These are phyloP conservation scores for Brassica incana DNA, from an alignment of 345 rosid species.

Conservation along the genomic window DNA sequence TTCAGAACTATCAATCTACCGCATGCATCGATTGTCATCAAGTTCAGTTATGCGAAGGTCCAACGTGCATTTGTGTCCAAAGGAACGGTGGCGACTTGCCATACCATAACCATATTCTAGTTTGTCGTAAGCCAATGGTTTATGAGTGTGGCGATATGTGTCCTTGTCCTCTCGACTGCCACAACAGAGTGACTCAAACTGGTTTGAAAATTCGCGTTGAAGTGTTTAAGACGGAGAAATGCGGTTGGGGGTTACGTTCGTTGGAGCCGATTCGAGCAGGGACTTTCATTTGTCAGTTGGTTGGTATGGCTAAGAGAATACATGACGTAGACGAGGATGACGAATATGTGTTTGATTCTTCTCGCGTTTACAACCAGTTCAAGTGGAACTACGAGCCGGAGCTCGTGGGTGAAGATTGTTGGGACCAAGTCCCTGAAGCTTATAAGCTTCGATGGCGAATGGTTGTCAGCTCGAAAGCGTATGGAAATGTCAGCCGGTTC, in stretches of 20 bases:
- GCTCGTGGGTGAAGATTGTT: conserved; percentile 10
- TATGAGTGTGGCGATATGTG: conserved; percentile 53
- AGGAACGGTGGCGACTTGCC: conserved; percentile 40
- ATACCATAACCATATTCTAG: conserved; percentile 25
- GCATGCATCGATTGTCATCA: background rate
- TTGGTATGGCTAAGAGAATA: conserved; percentile 29
- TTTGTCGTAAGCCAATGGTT: conserved; percentile 33
- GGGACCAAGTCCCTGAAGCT: conserved; percentile 28
- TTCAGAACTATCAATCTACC: background rate
- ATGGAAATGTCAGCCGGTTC: conserved; percentile 65
- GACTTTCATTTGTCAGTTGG: conserved; percentile 54
- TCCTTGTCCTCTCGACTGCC: conserved; percentile 41
- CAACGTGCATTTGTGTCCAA: conserved; percentile 41
- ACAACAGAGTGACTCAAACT: conserved; percentile 40
- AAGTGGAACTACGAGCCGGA: conserved; percentile 32
- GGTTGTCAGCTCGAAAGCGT: conserved; percentile 52
- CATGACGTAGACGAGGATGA: conserved; percentile 13
- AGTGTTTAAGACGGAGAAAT: conserved; percentile 45
- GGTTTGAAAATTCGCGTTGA: conserved; percentile 47
- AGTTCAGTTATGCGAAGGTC: background rate
- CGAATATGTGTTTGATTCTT: conserved; percentile 56
- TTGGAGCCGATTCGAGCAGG: conserved; percentile 46
- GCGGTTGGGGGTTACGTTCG: conserved; percentile 56
- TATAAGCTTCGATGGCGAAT: conserved; percentile 48
- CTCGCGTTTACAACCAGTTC: conserved; percentile 32